These are phyloP conservation scores for Escovopsis weberi DNA, from an alignment of 2,329 filamentous ascomycete species.

Conservation along the genomic window DNA sequence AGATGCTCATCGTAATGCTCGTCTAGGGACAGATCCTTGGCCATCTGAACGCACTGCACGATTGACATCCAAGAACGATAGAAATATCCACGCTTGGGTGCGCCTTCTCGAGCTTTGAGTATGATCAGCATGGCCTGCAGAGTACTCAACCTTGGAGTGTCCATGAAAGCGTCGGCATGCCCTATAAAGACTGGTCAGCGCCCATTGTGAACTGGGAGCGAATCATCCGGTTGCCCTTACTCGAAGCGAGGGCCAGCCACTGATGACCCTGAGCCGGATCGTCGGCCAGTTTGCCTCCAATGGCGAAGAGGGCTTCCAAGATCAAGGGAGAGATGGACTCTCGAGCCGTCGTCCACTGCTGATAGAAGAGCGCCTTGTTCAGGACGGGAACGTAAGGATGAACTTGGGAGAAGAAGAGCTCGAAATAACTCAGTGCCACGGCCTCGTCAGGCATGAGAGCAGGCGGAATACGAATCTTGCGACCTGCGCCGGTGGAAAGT, in stretches of 20 bases:
- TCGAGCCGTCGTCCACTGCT: conserved; percentile 75
- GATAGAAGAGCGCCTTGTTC: conserved; percentile 68
- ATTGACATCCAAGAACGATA: conserved; percentile 96
- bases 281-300: conserved; percentile 69
- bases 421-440: conserved; percentile 69
- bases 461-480: conserved; percentile 74
- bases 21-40: conserved; percentile 76
- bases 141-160: conserved; percentile 77
- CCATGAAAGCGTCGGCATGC: conserved; percentile 87
- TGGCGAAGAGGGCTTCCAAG: conserved; percentile 82
- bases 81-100: conserved; percentile 86
- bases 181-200: conserved; percentile 30
- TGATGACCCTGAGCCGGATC: conserved; percentile 75
- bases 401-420: conserved; percentile 79
- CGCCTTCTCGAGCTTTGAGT: conserved; percentile 81
- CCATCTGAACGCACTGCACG: conserved; percentile 85
- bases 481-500: conserved; percentile 51
- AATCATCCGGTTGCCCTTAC: conserved; percentile 30
- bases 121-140: conserved; percentile 80
- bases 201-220: background rate
- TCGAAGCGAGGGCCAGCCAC: conserved; percentile 81
- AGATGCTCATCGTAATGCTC: conserved; percentile 74
- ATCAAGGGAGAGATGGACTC: conserved; percentile 80
- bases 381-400: conserved; percentile 89
- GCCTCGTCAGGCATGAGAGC: conserved; percentile 87